Conservation (phyloP, 2,329 filamentous ascomycete species). For the Ilyonectria sp. region DNA sequence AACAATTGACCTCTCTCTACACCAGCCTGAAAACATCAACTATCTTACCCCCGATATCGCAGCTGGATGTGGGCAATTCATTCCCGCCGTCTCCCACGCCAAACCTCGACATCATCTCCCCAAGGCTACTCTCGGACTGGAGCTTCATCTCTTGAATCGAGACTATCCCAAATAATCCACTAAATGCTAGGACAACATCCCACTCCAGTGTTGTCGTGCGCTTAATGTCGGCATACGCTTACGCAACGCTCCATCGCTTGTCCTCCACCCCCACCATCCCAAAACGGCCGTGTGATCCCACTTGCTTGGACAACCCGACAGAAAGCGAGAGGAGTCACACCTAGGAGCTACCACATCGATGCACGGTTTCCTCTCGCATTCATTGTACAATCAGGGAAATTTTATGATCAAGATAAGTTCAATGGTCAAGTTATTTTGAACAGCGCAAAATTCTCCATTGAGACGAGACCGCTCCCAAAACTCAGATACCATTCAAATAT, state of each 20-base stretch:
- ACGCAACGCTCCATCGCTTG: not conserved
- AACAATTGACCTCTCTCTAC: too few species aligned
- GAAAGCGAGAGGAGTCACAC: not conserved
- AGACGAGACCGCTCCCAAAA: not conserved
- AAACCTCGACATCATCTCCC: not conserved
- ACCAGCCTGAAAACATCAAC: too few species aligned
- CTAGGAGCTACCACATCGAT: not conserved
- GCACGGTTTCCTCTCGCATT: not conserved
- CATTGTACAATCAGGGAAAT: not conserved
- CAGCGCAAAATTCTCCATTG: too few species aligned
- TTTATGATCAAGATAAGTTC: not conserved
- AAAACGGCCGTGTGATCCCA: not conserved
- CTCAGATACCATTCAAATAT: not conserved
- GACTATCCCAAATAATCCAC: not conserved
- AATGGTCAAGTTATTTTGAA: too few species aligned
- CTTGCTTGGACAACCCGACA: not conserved
- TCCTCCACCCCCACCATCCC: not conserved
- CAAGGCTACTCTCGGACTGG: too few species aligned
- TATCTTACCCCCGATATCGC: not conserved
- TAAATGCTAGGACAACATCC: not conserved
- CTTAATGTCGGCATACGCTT: slow-evolving; percentile 28
- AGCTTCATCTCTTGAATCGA: too few species aligned
- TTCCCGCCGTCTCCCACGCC: not conserved
- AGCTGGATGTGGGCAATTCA: too few species aligned
- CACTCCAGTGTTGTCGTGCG: not conserved